Percentiles rank a stretch among this genome's conserved stretches.
Evolutionary conservation across 1,139 yeast species (phyloP).

Genomic region (Lodderomyces parapsilosis): DNA sequence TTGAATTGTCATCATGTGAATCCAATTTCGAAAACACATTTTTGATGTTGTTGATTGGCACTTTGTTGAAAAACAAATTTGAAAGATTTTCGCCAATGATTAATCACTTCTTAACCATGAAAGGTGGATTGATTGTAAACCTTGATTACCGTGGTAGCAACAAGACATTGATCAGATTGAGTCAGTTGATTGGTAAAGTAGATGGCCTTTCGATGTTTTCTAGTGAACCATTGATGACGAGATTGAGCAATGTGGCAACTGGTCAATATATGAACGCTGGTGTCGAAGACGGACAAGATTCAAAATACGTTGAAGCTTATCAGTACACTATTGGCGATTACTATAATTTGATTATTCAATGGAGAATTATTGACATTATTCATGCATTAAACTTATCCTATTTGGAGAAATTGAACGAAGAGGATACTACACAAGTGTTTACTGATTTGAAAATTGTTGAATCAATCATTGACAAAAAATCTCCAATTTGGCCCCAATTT

Average conservation of each 20-base stretch:
- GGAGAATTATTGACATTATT: constrained; percentile 40
- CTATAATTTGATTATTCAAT: constrained; percentile 29
- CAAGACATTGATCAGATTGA: constrained; percentile 23
- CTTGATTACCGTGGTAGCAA: constrained; percentile 32
- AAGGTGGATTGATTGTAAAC: constrained; percentile 28
- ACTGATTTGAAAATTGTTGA: constrained; percentile 26
- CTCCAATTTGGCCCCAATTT: constrained; percentile 21
- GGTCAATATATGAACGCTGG: constrained; percentile 24
- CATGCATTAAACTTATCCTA: constrained; percentile 32
- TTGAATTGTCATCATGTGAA: constrained; percentile 31
- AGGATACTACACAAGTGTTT: constrained; percentile 17
- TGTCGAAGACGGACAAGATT: constrained; percentile 28
- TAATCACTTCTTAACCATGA: constrained; percentile 25
- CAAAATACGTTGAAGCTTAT: constrained; percentile 32
- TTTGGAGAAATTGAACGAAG: constrained; percentile 21
- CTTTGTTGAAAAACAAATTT: constrained; percentile 22
- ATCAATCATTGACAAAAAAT: constrained; percentile 16
- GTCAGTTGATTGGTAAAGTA: constrained; percentile 27
- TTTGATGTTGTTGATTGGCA: constrained; percentile 32
- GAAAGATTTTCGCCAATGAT: constrained; percentile 21
- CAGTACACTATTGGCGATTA: constrained; percentile 19
- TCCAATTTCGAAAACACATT: constrained; percentile 38
- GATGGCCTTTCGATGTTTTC: constrained; percentile 37
- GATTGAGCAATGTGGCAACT: constrained; percentile 29
- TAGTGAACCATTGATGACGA: constrained; percentile 24